phyloP scores from a whole-genome alignment of 176 grass and related monocot species.

The Aegilops longissima region DNA sequence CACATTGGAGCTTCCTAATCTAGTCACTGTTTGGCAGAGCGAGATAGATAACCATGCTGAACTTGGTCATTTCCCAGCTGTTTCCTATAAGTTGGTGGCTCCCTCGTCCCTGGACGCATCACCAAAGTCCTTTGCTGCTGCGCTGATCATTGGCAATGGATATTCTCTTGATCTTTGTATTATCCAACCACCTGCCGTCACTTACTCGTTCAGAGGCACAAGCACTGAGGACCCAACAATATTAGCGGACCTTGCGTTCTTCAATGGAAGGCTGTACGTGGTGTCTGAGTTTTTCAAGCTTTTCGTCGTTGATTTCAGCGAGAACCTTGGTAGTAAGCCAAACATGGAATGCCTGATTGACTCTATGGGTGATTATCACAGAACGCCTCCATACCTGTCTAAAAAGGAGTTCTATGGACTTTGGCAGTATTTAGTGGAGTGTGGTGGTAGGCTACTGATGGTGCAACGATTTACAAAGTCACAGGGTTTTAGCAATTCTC shows the following conservation, averaged over 20 bases:
- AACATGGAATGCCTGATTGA: not conserved
- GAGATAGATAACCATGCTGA: not conserved
- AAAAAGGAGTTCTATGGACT: no score
- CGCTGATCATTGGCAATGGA: no score
- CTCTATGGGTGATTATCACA: not conserved
- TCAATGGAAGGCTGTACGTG: not conserved
- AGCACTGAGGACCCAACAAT: no score
- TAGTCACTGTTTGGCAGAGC: not conserved
- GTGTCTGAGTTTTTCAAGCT: not conserved
- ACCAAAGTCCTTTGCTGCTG: not conserved
- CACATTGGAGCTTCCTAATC: not conserved
- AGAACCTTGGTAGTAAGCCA: not conserved
- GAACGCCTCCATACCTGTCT: not conserved
- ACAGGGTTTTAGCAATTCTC: not conserved
- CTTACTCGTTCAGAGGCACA: not conserved
- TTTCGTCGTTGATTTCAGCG: not conserved
- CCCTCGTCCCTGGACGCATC: not conserved
- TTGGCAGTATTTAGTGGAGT: slow-evolving; percentile 1
- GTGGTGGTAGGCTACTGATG: not conserved
- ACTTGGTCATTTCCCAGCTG: not conserved
- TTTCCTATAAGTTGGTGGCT: not conserved
- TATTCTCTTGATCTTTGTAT: not conserved
- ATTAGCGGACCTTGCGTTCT: not conserved
- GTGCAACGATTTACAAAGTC: not conserved
- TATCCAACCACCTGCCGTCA: not conserved